phyloP scores from a whole-genome alignment of 108 stramenopile genomes.

The Nitzschia palea region DNA sequence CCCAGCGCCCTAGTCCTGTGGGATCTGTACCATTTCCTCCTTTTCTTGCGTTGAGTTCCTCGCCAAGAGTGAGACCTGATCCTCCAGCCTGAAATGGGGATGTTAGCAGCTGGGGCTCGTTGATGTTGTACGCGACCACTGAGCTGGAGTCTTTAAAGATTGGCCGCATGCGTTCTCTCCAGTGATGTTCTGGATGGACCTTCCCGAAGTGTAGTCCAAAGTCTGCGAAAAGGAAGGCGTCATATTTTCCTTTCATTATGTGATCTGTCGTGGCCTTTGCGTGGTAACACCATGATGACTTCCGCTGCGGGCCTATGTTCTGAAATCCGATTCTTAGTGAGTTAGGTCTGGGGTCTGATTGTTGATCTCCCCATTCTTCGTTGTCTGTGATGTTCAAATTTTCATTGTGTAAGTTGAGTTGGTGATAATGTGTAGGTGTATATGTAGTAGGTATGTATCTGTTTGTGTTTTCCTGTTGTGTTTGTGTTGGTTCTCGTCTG shows the following conservation, averaged over 20 bases:
- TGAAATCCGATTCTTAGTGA: not conserved
- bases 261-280: not conserved
- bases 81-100: not conserved
- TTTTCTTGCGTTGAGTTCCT: not conserved
- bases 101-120: not conserved
- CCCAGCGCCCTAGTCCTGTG: slow-evolving; percentile 5
- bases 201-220: not conserved
- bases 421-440: too few species aligned
- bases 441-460: not conserved
- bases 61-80: not conserved
- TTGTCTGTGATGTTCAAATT: too few species aligned
- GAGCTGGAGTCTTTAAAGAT: not conserved
- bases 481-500: not conserved
- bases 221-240: not conserved
- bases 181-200: not conserved
- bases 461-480: not conserved
- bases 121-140: not conserved
- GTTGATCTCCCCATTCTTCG: not conserved
- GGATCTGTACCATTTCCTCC: not conserved
- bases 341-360: not conserved
- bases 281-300: not conserved
- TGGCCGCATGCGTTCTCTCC: not conserved
- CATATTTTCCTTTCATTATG: not conserved
- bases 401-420: too few species aligned
- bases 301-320: not conserved